phyloP scores from a whole-genome alignment of 306 rosid species.

The Begonia fuchsioides region DNA sequence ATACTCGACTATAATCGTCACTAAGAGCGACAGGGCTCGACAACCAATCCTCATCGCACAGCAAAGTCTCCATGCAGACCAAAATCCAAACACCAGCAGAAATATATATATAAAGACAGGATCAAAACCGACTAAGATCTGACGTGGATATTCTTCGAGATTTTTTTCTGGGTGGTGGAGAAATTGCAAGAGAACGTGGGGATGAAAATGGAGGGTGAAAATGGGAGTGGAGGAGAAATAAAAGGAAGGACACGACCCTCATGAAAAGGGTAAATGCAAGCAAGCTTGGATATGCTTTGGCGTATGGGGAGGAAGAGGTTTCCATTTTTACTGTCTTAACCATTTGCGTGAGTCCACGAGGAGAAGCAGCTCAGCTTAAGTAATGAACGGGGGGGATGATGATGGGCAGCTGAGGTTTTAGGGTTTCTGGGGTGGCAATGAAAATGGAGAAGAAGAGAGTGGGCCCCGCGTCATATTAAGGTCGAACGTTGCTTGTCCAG shows the following conservation, averaged over 20 bases:
- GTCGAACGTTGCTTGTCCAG: neutral
- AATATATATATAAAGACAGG: too few species aligned
- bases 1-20: neutral
- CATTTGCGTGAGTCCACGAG: slow-evolving; percentile 44
- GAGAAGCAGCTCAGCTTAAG: slow-evolving; percentile 4
- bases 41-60: slow-evolving; percentile 38
- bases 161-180: neutral
- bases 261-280: slow-evolving; percentile 40
- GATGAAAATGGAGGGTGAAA: neutral
- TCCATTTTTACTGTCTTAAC: slow-evolving; percentile 10
- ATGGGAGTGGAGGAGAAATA: slow-evolving; percentile 11
- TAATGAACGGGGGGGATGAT: neutral
- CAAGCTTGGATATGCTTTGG: neutral
- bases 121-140: neutral
- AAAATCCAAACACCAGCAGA: neutral
- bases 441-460: neutral
- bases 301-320: neutral
- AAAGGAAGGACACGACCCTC: slow-evolving; percentile 30
- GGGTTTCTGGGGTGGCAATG: neutral
- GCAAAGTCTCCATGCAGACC: slow-evolving; percentile 17
- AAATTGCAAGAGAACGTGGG: slow-evolving; percentile 4
- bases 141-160: neutral
- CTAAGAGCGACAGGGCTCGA: slow-evolving; percentile 11
- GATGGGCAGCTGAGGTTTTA: neutral
- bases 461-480: neutral